Conservation (phyloP, 2,329 filamentous ascomycete genomes). For the Neofusicoccum umdonicola region DNA sequence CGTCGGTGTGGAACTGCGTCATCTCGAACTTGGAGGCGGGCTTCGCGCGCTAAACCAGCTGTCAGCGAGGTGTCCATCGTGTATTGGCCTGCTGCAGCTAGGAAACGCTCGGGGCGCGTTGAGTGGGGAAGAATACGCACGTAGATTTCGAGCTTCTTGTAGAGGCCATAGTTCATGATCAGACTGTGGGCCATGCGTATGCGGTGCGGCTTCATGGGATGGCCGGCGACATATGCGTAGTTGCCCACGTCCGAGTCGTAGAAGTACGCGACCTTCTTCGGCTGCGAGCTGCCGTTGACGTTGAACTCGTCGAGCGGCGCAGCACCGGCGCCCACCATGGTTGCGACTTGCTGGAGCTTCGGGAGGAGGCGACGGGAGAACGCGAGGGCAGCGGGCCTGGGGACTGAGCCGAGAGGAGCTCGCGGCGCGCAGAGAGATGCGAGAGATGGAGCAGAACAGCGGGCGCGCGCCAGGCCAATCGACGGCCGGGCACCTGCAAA, state of each 20-base stretch:
- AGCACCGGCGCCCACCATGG: conserved; percentile 19
- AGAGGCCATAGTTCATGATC: conserved; percentile 72
- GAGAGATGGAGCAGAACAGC: not conserved
- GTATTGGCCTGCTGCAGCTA: conserved; percentile 6
- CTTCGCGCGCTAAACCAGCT: conserved; percentile 36
- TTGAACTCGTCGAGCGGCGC: conserved; percentile 20
- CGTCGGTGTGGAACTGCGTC: conserved; percentile 71
- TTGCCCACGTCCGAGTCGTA: conserved; percentile 98
- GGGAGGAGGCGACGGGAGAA: not conserved
- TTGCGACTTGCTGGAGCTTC: not conserved
- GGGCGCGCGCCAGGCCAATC: not conserved
- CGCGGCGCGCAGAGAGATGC: not conserved
- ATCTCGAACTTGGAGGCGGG: conserved; percentile 66
- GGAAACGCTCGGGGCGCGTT: conserved; percentile 8
- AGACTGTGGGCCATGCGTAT: conserved; percentile 65
- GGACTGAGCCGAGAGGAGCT: not conserved
- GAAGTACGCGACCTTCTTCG: conserved; percentile 88
- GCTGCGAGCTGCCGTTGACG: conserved; percentile 27
- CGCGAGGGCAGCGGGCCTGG: not conserved
- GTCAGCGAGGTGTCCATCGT: not conserved
- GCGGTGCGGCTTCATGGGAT: conserved; percentile 66
- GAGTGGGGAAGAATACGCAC: conserved; percentile 40
- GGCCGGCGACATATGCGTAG: conserved; percentile 85
- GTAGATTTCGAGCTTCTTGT: conserved; percentile 72
- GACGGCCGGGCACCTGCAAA: not conserved